These are phyloP conservation scores for Escovopsis weberi DNA, from an alignment of 2,329 filamentous ascomycete genomes.

Conservation along the genomic window DNA sequence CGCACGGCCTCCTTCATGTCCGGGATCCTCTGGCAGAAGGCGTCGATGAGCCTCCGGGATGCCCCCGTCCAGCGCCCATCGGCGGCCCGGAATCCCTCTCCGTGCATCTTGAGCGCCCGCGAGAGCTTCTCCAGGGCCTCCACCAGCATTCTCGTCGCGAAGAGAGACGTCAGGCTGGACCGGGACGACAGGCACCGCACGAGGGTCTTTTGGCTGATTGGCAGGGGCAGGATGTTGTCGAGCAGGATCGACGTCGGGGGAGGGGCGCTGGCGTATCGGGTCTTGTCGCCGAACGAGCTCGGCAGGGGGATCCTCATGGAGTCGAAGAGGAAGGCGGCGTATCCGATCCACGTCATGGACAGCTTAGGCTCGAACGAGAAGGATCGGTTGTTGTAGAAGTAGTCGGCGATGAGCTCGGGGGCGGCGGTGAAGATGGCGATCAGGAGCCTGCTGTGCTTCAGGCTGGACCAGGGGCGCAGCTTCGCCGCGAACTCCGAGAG, in stretches of 20 bases:
- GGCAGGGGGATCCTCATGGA: constrained; percentile 64
- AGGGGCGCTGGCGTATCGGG: constrained; percentile 48
- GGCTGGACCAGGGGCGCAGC: constrained; percentile 70
- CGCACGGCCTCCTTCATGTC: constrained; percentile 67
- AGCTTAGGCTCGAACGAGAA: constrained; percentile 86
- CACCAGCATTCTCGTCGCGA: constrained; percentile 66
- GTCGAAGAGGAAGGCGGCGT: constrained; percentile 76
- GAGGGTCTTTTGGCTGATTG: constrained; percentile 66
- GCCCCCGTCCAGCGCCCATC: constrained; percentile 53
- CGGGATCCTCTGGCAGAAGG: constrained; percentile 67
- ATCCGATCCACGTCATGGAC: constrained; percentile 88
- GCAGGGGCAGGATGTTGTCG: constrained; percentile 74
- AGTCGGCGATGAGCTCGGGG: constrained; percentile 78
- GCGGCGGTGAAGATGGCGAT: constrained; percentile 65
- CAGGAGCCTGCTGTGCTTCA: constrained; percentile 68
- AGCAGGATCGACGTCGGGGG: constrained; percentile 68
- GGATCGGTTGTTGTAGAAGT: constrained; percentile 64
- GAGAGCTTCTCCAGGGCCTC: constrained; percentile 67
- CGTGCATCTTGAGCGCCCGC: constrained; percentile 46
- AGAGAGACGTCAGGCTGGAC: constrained; percentile 68
- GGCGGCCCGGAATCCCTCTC: constrained; percentile 23
- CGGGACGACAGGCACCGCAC: constrained; percentile 66
- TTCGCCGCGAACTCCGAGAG: constrained; percentile 66
- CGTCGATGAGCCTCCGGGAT: constrained; percentile 49
- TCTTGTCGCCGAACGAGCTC: constrained; percentile 51